Evolutionary conservation across 1,139 yeast species (phyloP).

Genomic region (Zygotorulaspora mrakii): DNA sequence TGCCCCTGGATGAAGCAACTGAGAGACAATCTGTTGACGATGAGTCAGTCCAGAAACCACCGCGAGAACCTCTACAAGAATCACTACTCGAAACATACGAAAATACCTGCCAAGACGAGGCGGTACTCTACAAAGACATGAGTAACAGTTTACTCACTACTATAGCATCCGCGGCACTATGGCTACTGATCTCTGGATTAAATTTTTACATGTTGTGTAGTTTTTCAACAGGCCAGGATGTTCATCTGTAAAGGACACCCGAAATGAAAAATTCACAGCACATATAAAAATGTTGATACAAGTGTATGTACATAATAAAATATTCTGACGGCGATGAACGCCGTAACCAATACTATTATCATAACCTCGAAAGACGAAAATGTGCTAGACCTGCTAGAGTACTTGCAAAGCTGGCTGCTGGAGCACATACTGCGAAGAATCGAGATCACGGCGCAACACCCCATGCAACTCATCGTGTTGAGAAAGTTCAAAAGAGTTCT

Average conservation of each 20-base stretch:
- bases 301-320: background rate
- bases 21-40: too few relatives aligned
- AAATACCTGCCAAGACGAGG: constrained; percentile 10
- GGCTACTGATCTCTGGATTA: constrained; percentile 70
- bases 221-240: constrained; percentile 70
- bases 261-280: constrained; percentile 1
- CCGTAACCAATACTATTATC: constrained; percentile 15
- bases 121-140: constrained; percentile 45
- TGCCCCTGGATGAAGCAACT: too few relatives aligned
- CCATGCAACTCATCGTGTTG: constrained; percentile 13
- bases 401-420: constrained; percentile 12
- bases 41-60: too few relatives aligned
- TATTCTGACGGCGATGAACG: constrained; percentile 2
- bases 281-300: background rate
- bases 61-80: too few relatives aligned
- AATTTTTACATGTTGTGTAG: constrained; percentile 72
- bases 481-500: constrained; percentile 11
- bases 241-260: constrained; percentile 39
- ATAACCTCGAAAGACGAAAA: constrained; percentile 9
- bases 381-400: constrained; percentile 8
- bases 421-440: constrained; percentile 8
- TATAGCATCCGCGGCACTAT: constrained; percentile 56
- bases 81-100: constrained; percentile 4
- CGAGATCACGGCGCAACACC: constrained; percentile 8
- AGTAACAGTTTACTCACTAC: constrained; percentile 65